Percentiles rank a stretch among this genome's conserved stretches.
phyloP scores from a whole-genome alignment of 2,329 filamentous ascomycete species.

The Penicillium sclerotiorum region DNA sequence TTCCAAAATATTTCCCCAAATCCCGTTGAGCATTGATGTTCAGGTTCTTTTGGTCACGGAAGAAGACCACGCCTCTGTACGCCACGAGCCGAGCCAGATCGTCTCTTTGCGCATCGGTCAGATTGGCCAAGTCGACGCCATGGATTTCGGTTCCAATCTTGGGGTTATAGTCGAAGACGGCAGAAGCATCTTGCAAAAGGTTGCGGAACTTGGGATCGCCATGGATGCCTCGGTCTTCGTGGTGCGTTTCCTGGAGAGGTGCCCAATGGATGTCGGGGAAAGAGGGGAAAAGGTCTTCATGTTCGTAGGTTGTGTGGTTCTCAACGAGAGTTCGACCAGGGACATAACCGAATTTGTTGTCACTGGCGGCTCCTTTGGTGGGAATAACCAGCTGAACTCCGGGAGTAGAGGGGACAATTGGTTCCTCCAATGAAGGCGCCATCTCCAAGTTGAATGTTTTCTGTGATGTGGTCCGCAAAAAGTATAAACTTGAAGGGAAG shows the following conservation, averaged over 20 bases:
- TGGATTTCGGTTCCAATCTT: constrained; percentile 59
- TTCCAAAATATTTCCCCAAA: constrained; percentile 57
- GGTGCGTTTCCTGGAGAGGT: constrained; percentile 51
- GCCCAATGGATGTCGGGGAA: constrained; percentile 59
- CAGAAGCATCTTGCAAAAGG: constrained; percentile 55
- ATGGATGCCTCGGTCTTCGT: constrained; percentile 57
- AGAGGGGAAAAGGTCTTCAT: constrained; percentile 55
- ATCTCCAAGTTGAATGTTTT: constrained; percentile 24
- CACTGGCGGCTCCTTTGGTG: constrained; percentile 20
- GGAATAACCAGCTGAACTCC: constrained; percentile 16
- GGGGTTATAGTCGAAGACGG: constrained; percentile 60
- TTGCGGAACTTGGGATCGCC: constrained; percentile 59
- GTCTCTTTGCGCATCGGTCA: constrained; percentile 57
- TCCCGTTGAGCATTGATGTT: constrained; percentile 57
- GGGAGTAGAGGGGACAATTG: constrained; percentile 15
- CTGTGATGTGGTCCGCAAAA: background rate
- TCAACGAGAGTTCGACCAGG: constrained; percentile 53
- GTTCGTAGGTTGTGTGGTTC: constrained; percentile 52
- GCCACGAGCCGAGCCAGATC: constrained; percentile 58
- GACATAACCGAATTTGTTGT: constrained; percentile 45
- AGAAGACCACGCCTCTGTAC: constrained; percentile 60
- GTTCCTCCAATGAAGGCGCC: constrained; percentile 37
- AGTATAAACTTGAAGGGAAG: background rate
- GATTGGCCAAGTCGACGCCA: constrained; percentile 53
- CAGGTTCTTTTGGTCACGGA: constrained; percentile 58